These are phyloP conservation scores for Aschersonia sp. DNA, from an alignment of 2,329 filamentous ascomycete species.

Conservation along the genomic window DNA sequence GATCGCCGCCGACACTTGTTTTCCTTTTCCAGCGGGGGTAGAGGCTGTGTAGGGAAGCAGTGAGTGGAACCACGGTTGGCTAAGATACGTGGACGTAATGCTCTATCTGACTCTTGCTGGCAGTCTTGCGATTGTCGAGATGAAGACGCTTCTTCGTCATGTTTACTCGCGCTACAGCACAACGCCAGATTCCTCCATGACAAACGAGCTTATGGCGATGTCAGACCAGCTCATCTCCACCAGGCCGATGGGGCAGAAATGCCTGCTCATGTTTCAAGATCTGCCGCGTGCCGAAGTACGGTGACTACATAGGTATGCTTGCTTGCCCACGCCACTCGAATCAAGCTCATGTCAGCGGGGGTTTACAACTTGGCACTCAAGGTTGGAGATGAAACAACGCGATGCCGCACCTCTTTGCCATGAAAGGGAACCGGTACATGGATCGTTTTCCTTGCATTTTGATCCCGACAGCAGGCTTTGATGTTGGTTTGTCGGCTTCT, in stretches of 20 bases:
- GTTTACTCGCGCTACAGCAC: conserved; percentile 47
- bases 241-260: conserved; percentile 44
- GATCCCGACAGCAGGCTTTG: no score
- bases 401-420: no score
- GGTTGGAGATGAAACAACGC: no score
- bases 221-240: conserved; percentile 55
- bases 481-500: no score
- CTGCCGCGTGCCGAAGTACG: conserved; percentile 3
- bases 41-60: conserved; percentile 55
- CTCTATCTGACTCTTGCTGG: not conserved
- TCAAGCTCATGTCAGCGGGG: no score
- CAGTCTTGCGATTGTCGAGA: conserved; percentile 48
- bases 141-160: conserved; percentile 50
- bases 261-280: conserved; percentile 36
- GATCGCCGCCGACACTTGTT: conserved; percentile 51
- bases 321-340: no score
- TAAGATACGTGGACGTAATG: not conserved
- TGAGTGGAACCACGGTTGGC: conserved; percentile 25
- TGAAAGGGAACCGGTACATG: no score
- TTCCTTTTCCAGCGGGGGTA: conserved; percentile 50
- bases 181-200: conserved; percentile 37
- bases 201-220: conserved; percentile 44
- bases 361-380: no score
- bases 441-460: no score
- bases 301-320: no score